phyloP scores from a whole-genome alignment of 768 basidiomycete species.

The Dacryopinax primogenitus region DNA sequence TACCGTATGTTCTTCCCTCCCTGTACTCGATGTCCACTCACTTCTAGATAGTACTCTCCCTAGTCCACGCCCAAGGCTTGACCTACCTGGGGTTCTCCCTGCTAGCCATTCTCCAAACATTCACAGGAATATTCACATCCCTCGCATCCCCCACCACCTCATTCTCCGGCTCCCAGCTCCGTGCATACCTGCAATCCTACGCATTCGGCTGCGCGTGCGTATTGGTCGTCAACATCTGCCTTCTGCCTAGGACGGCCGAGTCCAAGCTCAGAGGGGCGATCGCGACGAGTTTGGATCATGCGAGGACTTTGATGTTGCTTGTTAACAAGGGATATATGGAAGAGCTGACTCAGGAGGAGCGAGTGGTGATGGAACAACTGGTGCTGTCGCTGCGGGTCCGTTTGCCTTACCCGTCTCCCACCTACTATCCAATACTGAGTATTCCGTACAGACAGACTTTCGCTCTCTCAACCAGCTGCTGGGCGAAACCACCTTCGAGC shows the following conservation, averaged over 20 bases:
- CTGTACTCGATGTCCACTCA: neutral
- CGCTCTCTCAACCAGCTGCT: constrained; percentile 20
- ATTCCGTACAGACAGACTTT: constrained; percentile 22
- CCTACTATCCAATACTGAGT: neutral
- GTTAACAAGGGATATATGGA: constrained; percentile 20
- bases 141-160: neutral
- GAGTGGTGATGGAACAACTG: constrained; percentile 20
- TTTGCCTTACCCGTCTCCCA: neutral
- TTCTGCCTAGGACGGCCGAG: constrained; percentile 24
- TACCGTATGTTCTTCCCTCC: constrained; percentile 13
- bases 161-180: neutral
- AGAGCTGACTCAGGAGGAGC: constrained; percentile 24
- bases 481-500: constrained; percentile 21
- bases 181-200: neutral
- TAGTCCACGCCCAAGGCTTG: constrained; percentile 22
- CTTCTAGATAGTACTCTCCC: constrained; percentile 16
- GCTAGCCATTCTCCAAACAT: constrained; percentile 22
- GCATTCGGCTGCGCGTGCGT: constrained; percentile 19
- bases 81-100: constrained; percentile 24
- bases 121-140: neutral
- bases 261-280: constrained; percentile 23
- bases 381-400: constrained; percentile 20
- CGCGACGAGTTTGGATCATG: constrained; percentile 22
- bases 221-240: constrained; percentile 21
- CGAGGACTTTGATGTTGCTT: constrained; percentile 15